These are phyloP conservation scores for Monoraphidium neglectum DNA, from an alignment of 139 green algal genomes.

Conservation along the genomic window DNA sequence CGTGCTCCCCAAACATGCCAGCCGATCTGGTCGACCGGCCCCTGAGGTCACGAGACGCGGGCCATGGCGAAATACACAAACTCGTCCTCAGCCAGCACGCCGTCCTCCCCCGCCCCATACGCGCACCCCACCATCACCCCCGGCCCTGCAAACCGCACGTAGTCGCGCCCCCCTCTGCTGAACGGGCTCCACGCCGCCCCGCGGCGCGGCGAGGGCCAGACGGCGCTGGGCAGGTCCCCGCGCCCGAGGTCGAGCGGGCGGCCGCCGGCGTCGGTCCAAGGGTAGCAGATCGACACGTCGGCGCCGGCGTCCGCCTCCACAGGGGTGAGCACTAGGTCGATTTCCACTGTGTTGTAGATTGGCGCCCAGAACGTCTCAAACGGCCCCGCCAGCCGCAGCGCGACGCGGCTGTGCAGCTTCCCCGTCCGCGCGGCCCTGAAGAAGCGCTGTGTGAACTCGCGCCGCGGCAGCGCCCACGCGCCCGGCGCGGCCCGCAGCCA, in stretches of 20 bases:
- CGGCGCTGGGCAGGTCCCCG: conserved; percentile 1
- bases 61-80: conserved; percentile 51
- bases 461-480: conserved; percentile 3
- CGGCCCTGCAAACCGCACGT: conserved; percentile 44
- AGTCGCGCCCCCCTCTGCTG: conserved; percentile 38
- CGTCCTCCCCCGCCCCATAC: conserved; percentile 25
- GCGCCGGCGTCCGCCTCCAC: conserved; percentile 38
- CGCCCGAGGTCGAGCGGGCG: not conserved
- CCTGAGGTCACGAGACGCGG: no score
- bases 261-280: not conserved
- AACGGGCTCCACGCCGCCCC: conserved; percentile 29
- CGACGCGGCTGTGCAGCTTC: conserved; percentile 19
- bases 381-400: not conserved
- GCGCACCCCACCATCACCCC: conserved; percentile 54
- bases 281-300: conserved; percentile 37
- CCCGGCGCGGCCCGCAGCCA: conserved; percentile 31
- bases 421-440: conserved; percentile 34
- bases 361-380: conserved; percentile 5
- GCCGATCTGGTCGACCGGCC: no score
- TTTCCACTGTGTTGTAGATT: conserved; percentile 39
- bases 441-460: conserved; percentile 42
- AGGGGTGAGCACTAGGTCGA: conserved; percentile 33
- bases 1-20: no score
- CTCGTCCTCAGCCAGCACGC: conserved; percentile 31
- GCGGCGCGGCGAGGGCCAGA: conserved; percentile 15